Evolutionary conservation across 2,329 filamentous ascomycete genomes (phyloP), one percentile per base, ranked within the genome.

Genomic region (Nannizzia gypsea): DNA sequence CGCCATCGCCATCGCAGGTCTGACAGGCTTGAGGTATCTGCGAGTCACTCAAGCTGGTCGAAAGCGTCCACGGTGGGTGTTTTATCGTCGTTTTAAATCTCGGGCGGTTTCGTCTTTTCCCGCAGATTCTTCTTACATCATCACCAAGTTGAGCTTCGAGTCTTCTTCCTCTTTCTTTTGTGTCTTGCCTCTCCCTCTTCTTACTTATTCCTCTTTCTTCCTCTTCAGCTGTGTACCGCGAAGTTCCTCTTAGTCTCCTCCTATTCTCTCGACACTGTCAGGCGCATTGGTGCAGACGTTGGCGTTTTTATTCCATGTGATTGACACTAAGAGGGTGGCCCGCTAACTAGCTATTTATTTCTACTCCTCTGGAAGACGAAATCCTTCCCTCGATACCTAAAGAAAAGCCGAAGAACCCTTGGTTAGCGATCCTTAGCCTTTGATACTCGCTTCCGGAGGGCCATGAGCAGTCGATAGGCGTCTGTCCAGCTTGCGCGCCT

Each of bases 1-100:
- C 6, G 56, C 34, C 56, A 58, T 58, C 6, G 56, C 34, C 56
- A 58, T 58, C 40, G 38, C 40, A 48, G 38, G 6, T 52, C 48
- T 6, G 22, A n/a, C 22, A 31, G 48, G 13, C 24, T 52, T 5
- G 48, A 52, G 48, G n/a, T 31, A 52, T 52, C 48, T 13, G 48
- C 13, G 22, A 24, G 9, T 3, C 44, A 17, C 17, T 13, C 11
- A 15, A 52, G 48, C 26, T 4, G 22, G 26, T 13, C 13, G 48
- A 28, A 52, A n/a, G 22, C 26, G 48, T 11, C 17, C 26, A 24
- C n/a, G 22, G 22, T 28, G 6, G 48, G 13, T 26, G 48, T 22
- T 52, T 6, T 42, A 8, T 20, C n/a, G 38, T n/a, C n/a, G 42
- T 20, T 46, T 11, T 46, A 24, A 36, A 36, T 36, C 31, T 46